Evolutionary conservation across 768 basidiomycete species (phyloP), one percentile per base, ranked within the genome.

Genomic region (Termitomyces sp.): DNA sequence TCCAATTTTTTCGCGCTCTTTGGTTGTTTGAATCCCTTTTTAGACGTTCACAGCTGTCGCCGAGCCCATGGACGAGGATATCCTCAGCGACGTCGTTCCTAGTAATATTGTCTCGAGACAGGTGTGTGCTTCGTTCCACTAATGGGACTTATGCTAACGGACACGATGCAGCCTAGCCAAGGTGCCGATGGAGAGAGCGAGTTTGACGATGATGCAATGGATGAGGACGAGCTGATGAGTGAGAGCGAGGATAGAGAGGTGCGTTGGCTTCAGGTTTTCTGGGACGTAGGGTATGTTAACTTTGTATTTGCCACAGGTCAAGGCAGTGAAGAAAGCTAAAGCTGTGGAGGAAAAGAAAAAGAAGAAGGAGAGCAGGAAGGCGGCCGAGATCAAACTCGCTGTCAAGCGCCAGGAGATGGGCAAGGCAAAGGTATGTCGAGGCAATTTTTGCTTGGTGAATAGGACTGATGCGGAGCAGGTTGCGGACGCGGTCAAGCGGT

Each of bases 401-500:
- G 78, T 70, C 45, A 89, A 86, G 75, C 75, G 90, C 58, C 81
- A 87, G 63, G 88, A 85, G 64, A 90, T 94, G 86, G 88, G 92
- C 74, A 92, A 91, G 67, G 88, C 85, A 24, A 94, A 93, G 77
- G 90, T 87, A 60, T 17, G 70, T 53, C 21, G n/a, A 11, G 17
- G 17, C 10, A 34, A 40, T 32, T 37, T 30, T 15, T 34, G 9
- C 41, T 51, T 55, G 28, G 32, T 32, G 51, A 12, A 32, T 40
- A 17, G 24, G 51, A 46, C 59, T 64, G 58, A 62, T 45, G 17
- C 37, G 44, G 51, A 21, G 60, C 24, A 98, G 93, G 80, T 94
- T 40, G 74, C 91, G 19, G 95, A 98, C 65, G 92, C 94, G 10
- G 90, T 98, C 58, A 98, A 98, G 69, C 87, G 94, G 17, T 98